Percentiles rank a stretch among this genome's conserved stretches.
phyloP scores from a whole-genome alignment of 176 grass and related monocot genomes.

The Aegilops speltoides region DNA sequence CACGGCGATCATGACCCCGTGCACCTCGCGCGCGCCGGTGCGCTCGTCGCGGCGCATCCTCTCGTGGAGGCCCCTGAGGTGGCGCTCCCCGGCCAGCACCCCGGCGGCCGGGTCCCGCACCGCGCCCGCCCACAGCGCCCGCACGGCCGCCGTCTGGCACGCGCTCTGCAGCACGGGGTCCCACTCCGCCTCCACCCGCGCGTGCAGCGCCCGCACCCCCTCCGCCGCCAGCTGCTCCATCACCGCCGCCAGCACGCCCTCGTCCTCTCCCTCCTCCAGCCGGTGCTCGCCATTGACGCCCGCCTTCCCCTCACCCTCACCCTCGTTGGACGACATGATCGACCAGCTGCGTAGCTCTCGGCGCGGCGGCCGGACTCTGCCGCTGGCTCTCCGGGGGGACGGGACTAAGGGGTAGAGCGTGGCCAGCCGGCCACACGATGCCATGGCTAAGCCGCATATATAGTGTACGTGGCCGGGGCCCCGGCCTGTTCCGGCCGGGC shows the following conservation, averaged over 20 bases:
- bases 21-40: constrained; percentile 64
- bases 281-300: background rate
- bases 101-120: constrained; percentile 73
- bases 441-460: background rate
- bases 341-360: background rate
- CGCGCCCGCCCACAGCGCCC: constrained; percentile 66
- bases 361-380: background rate
- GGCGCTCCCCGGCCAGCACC: constrained; percentile 73
- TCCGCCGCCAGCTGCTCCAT: constrained; percentile 55
- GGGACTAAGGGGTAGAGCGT: background rate
- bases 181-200: constrained; percentile 73
- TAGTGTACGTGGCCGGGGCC: background rate
- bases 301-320: background rate
- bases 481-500: background rate
- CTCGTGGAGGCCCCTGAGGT: constrained; percentile 56
- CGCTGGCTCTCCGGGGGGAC: background rate
- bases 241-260: constrained; percentile 32
- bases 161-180: constrained; percentile 73
- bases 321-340: constrained; percentile 13
- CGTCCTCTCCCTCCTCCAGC: background rate
- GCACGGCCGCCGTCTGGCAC: constrained; percentile 91
- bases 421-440: constrained; percentile 36
- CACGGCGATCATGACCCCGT: constrained; percentile 86
- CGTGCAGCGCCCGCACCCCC: constrained; percentile 66
- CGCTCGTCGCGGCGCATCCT: constrained; percentile 74